Evolutionary conservation across 306 rosid genomes (phyloP), one percentile per base, ranked within the genome.

Genomic region (Vachellia collinsii): DNA sequence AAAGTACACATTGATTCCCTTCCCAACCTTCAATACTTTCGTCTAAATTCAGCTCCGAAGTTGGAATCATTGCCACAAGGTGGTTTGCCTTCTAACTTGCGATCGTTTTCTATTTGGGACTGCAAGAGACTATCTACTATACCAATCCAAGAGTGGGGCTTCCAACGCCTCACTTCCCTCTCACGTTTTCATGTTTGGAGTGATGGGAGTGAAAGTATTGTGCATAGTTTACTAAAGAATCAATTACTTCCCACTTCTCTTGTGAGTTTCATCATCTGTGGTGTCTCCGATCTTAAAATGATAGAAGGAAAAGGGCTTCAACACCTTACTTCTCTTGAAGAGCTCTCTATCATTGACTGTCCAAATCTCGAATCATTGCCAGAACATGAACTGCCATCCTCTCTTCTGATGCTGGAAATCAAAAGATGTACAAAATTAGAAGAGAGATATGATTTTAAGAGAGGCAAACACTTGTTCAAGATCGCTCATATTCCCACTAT

Each of bases 231-330:
- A 16, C 9, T 72, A 6, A 72, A 48, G 25, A 5, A 48, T 54
- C 41, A 3, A 47, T 25, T 72, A 8, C 43, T 47, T 2, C 76
- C 76, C 61, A 25, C 43, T 71, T 71, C 61, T 25, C 42, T 58
- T 22, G 4, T 3, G 23, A 0, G 0, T 25, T 0, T 71, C 0
- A 0, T 0, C 1, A 13, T 71, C 0, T 0, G 0, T 1, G 0
- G 0, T 1, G 3, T 14, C 17, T 25, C 9, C 4, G 1, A 22
- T 47, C 11, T 25, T 6, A 71, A 71, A 13, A 3, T 23, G 6
- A 46, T 44, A 54, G 59, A 46, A 11, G 58, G 75, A 70, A 46
- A 71, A 7, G 58, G 76, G 61, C 20, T 70, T 44, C 75, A 23
- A 70, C 41, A 23, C 37, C 58, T 70, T 8, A 70, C 41, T 11